These are phyloP conservation scores for Brassica rapa DNA, from an alignment of 345 rosid genomes.

Conservation along the genomic window DNA sequence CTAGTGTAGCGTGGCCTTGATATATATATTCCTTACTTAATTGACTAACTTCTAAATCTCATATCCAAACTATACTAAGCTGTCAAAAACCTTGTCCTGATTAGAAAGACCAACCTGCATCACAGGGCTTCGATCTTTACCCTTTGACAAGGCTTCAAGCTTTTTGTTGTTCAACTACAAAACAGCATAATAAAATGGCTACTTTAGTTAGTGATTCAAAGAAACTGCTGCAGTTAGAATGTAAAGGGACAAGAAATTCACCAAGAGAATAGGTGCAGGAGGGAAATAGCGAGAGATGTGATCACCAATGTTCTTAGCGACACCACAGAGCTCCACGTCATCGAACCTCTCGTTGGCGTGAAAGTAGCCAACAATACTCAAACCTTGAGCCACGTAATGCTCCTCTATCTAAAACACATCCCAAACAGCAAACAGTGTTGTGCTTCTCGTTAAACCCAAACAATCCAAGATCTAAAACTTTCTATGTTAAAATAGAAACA, in stretches of 20 bases:
- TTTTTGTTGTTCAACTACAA: conserved; percentile 77
- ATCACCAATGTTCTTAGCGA: conserved; percentile 89
- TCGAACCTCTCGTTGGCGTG: conserved; percentile 93
- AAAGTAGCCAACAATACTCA: conserved; percentile 82
- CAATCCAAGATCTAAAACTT: conserved; percentile 22
- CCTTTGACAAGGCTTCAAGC: conserved; percentile 68
- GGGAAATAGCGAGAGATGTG: conserved; percentile 87
- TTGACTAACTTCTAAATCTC: neutral
- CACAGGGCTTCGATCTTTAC: conserved; percentile 66
- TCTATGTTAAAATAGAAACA: neutral
- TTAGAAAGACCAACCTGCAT: conserved; percentile 68
- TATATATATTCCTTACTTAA: neutral
- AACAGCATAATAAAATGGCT: conserved; percentile 14
- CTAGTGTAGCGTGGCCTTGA: neutral
- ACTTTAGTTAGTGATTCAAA: neutral
- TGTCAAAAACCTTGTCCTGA: neutral
- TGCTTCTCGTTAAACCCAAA: conserved; percentile 10
- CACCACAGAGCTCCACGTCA: conserved; percentile 65
- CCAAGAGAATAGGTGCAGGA: conserved; percentile 76
- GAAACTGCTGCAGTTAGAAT: neutral
- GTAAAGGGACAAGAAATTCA: conserved; percentile 30
- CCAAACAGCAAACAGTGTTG: conserved; percentile 12
- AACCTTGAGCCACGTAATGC: conserved; percentile 66
- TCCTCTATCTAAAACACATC: conserved; percentile 67
- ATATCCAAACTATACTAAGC: neutral